phyloP scores from a whole-genome alignment of 164 flowering plant species.

The Chloranthus sessilifolius region DNA sequence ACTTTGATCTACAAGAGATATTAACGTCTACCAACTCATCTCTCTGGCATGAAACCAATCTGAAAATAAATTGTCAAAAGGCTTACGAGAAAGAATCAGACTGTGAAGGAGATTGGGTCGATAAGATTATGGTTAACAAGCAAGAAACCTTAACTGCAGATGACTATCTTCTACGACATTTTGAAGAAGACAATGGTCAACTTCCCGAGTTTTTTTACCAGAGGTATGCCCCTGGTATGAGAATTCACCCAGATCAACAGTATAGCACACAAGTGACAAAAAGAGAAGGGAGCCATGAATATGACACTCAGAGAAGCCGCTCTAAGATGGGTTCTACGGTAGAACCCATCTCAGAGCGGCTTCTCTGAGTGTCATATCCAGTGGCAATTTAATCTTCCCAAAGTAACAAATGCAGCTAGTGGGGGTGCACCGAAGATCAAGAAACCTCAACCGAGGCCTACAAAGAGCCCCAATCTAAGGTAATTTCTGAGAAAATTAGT shows the following conservation, averaged over 20 bases:
- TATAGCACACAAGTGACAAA: slow-evolving; percentile 1
- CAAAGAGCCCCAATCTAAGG: slow-evolving; percentile 58
- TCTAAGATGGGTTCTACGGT: slow-evolving; percentile 68
- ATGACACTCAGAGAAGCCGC: slow-evolving; percentile 56
- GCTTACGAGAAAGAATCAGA: slow-evolving; percentile 57
- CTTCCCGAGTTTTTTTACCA: slow-evolving; percentile 44
- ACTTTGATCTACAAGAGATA: slow-evolving; percentile 67
- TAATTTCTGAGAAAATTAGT: no score
- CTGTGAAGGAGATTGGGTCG: slow-evolving; percentile 85
- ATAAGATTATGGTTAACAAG: slow-evolving; percentile 92
- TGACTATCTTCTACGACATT: slow-evolving; percentile 31
- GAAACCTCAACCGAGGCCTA: slow-evolving; percentile 39
- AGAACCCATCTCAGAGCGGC: slow-evolving; percentile 80
- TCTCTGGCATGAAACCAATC: slow-evolving; percentile 47
- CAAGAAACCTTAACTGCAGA: slow-evolving; percentile 40
- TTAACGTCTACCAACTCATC: slow-evolving; percentile 42
- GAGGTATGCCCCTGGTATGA: slow-evolving; percentile 50
- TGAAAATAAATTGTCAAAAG: slow-evolving; percentile 22
- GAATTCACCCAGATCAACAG: slow-evolving; percentile 6
- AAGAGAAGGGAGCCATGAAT: slow-evolving; percentile 38
- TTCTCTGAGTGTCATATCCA: slow-evolving; percentile 81
- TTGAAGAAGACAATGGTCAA: slow-evolving; percentile 48
- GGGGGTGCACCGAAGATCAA: slow-evolving; percentile 42
- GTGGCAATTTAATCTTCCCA: slow-evolving; percentile 81
- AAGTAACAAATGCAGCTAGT: slow-evolving; percentile 33